Evolutionary conservation across 345 rosid species (phyloP).

Genomic region (Populus nigra): DNA sequence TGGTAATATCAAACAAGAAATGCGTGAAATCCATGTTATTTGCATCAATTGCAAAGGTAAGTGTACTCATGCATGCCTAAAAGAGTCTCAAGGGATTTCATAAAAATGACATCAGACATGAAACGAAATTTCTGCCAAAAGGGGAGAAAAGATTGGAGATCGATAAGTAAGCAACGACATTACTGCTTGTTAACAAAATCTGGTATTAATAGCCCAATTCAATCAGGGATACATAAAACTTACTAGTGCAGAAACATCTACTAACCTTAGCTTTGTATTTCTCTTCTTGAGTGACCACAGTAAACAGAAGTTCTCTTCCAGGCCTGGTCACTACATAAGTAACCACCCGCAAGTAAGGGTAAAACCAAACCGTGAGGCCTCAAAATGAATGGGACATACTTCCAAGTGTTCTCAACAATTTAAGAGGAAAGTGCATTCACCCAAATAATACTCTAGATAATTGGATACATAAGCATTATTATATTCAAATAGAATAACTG

Average conservation of each 20-base stretch:
- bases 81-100: background rate
- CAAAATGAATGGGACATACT: background rate
- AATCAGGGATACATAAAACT: background rate
- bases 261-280: slow-evolving; percentile 91
- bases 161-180: background rate
- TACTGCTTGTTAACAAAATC: background rate
- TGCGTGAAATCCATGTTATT: background rate
- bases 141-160: background rate
- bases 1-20: background rate
- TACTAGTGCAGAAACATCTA: background rate
- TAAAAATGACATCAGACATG: background rate
- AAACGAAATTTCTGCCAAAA: background rate
- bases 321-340: slow-evolving; percentile 86
- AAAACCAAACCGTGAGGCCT: background rate
- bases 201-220: background rate
- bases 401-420: background rate
- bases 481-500: background rate
- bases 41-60: background rate
- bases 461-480: background rate
- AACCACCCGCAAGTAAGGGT: slow-evolving; percentile 53
- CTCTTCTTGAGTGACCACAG: slow-evolving; percentile 88
- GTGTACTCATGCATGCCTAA: background rate
- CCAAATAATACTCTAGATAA: background rate
- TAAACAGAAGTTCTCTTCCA: slow-evolving; percentile 88
- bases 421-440: background rate